Evolutionary conservation across 2,329 filamentous ascomycete species (phyloP), one percentile per base, ranked within the genome.

Genomic region (Claviceps sorghi): DNA sequence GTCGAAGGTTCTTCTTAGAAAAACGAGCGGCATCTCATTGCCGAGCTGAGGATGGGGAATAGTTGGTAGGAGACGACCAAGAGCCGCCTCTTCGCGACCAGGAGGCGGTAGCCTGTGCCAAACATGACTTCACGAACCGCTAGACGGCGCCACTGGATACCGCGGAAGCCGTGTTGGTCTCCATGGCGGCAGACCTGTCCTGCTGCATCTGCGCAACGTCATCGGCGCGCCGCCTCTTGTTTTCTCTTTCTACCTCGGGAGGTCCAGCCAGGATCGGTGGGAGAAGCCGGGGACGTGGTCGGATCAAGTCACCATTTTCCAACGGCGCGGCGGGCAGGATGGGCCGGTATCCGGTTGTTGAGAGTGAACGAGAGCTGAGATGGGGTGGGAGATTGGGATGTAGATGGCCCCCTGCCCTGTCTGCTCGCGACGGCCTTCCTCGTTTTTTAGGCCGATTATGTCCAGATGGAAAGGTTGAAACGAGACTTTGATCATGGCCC

Each of bases 381-480:
- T 58, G 60, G 43, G 65, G 65, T 8, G 68, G 67, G 19, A 65
- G 58, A 13, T 63, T 57, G 13, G 67, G 61, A 19, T 57, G 61
- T 6, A 64, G 59, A 48, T 64, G 59, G 13, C 57, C 51, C 50
- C 60, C 65, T 15, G 63, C 69, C 56, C 69, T 72, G 52, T 73
- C 72, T 13, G 69, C 66, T 52, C 72, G 68, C 11, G 72, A 69
- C 4, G 72, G 72, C 41, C 72, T 66, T 2, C 72, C 72, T 54
- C 72, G 67, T 59, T 73, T 74, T 57, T 67, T 72, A n/a, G 63
- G 55, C 29, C 51, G 46, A 11, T 38, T 19, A 22, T 47, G 45
- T 42, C 29, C 30, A 21, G 34, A 3, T 13, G 19, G 42, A 17
- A 21, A 34, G 48, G 15, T 34, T 2, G 36, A 6, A 6, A 21